Evolutionary conservation across 2,329 filamentous ascomycete species (phyloP).

Genomic region (Diaporthe longicolla): DNA sequence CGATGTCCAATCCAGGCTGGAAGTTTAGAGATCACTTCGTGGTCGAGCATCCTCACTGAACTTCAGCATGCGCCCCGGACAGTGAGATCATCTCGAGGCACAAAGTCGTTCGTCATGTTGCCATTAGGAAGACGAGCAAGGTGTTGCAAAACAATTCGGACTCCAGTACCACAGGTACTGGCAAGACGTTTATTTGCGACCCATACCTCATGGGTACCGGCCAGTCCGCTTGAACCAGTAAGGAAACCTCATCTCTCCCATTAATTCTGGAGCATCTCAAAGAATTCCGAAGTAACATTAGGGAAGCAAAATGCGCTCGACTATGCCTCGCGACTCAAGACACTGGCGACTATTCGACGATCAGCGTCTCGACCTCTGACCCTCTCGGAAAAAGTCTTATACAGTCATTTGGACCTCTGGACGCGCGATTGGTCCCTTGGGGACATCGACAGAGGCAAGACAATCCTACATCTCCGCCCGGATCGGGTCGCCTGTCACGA

Average conservation of each 20-base stretch:
- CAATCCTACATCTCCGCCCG: conserved; percentile 96
- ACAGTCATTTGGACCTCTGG: conserved; percentile 83
- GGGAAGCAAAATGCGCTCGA: conserved; percentile 4
- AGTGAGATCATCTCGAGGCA: not conserved
- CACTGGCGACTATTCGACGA: not conserved
- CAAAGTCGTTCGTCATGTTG: not conserved
- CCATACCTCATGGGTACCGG: not conserved
- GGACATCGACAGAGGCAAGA: conserved; percentile 84
- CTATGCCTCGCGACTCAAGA: not conserved
- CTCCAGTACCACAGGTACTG: not conserved
- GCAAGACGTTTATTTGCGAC: not conserved
- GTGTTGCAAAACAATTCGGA: not conserved
- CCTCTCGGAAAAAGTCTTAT: conserved; percentile 97
- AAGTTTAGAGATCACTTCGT: not conserved
- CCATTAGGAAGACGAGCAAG: not conserved
- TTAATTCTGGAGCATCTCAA: not conserved
- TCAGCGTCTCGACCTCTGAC: conserved; percentile 65
- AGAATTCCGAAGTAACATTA: not conserved
- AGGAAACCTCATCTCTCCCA: not conserved
- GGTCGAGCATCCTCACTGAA: not conserved
- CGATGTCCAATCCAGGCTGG: not conserved
- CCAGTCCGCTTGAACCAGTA: conserved; percentile 5
- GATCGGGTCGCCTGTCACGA: conserved; percentile 99
- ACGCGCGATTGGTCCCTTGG: conserved; percentile 82
- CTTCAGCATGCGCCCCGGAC: not conserved